Evolutionary conservation across 495 filamentous ascomycete species (phyloP), one percentile per base, ranked within the genome.

Genomic region (Penicillium pulvis): DNA sequence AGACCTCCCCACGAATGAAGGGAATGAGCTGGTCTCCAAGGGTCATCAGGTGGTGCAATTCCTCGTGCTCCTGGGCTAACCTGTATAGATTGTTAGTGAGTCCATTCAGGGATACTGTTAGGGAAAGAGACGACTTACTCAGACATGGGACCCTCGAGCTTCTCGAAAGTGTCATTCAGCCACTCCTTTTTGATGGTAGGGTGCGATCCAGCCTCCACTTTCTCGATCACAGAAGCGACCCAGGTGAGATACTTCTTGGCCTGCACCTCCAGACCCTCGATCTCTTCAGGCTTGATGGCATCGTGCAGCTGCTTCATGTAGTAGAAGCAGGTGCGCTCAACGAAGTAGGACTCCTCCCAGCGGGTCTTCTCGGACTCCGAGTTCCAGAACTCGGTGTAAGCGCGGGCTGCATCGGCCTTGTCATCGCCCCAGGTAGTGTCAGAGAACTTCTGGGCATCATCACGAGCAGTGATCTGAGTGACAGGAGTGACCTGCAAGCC

Each of bases 111-210:
- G 36, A 5, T 10, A 6, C n/a, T 10, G 1, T 41, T 12, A 2
- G 4, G 8, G 4, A 28, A 28, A 28, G 20, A 1, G 2, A 28
- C 1, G 0, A 41, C 36, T 41, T 41, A 41, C 43, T 46, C 43
- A 46, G 17, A 23, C 43, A 46, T 46, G 5, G 43, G 43, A 24
- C 43, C 11, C 8, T 24, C 17, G 19, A 24, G 43, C 17, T 24
- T 50, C 26, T 31, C 47, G 23, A n/a, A 31, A n/a, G 24, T 47
- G 9, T 50, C 47, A n/a, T 31, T 33, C 47, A 50, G 30, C 47
- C 47, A 50, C 47, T 50, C 47, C 28, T 50, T 50, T 26, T 50
- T 50, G 47, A 50, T 30, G 47, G 47, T 30, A 10, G 47, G 47
- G 30, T 30, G 24, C 7, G 24, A 50, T 33, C 47, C 43, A 4